These are phyloP conservation scores for Rhodotorula paludigena DNA, from an alignment of 768 basidiomycete species.

Conservation along the genomic window DNA sequence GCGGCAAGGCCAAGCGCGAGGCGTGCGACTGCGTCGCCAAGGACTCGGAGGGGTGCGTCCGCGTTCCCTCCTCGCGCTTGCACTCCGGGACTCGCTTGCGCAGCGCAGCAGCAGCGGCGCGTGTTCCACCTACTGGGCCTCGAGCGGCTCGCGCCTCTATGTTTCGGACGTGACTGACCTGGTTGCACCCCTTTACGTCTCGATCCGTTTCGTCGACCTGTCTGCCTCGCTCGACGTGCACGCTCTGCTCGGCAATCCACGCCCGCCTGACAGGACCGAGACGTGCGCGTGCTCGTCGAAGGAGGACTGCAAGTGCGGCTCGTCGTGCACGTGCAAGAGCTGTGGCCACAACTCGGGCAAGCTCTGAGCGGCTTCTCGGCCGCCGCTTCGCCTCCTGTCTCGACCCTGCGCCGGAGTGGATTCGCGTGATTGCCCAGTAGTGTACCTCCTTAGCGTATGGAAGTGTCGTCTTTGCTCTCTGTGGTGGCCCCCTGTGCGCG, in stretches of 20 bases:
- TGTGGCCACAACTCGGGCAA: conserved; percentile 4
- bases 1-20: conserved; percentile 25
- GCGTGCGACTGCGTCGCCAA: conserved; percentile 1
- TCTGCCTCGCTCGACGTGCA: too few relatives aligned
- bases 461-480: too few relatives aligned
- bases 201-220: background rate
- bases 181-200: background rate
- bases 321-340: conserved; percentile 12
- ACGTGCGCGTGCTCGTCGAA: conserved; percentile 6
- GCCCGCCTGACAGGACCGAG: background rate
- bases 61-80: too few relatives aligned
- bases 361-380: background rate
- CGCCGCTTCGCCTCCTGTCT: too few relatives aligned
- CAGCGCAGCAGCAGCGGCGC: background rate
- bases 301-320: conserved; percentile 19
- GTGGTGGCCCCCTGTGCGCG: too few relatives aligned
- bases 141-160: too few relatives aligned
- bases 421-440: too few relatives aligned
- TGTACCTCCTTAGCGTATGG: too few relatives aligned
- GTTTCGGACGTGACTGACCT: too few relatives aligned
- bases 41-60: conserved; percentile 1
- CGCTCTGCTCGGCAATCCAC: too few relatives aligned
- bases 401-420: too few relatives aligned
- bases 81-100: too few relatives aligned
- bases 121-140: background rate